A percentile compares a stretch with the other conserved stretches of the same genome.
Conservation (phyloP, 2,329 filamentous ascomycete species). For the Aspergillus sergii region DNA sequence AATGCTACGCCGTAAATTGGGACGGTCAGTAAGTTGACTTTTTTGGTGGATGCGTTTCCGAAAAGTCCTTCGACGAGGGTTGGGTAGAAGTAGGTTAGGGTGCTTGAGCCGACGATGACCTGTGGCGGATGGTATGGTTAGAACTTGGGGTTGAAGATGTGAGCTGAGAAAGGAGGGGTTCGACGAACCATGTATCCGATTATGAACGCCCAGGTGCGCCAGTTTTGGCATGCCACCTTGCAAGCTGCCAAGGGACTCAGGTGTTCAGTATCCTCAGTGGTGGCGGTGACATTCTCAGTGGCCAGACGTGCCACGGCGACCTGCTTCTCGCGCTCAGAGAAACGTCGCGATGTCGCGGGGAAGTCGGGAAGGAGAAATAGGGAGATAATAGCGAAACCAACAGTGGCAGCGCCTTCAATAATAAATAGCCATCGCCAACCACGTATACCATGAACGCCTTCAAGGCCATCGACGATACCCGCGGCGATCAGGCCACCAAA, state of each 20-base stretch:
- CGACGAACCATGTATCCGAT: conserved; percentile 42
- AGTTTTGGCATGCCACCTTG: conserved; percentile 24
- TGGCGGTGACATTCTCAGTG: conserved; percentile 20
- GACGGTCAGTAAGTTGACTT: conserved; percentile 35
- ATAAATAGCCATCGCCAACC: conserved; percentile 60
- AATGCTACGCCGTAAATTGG: conserved; percentile 60
- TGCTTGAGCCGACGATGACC: conserved; percentile 42
- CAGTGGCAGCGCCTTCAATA: conserved; percentile 47
- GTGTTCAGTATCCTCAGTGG: conserved; percentile 15
- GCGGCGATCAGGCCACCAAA: conserved; percentile 56
- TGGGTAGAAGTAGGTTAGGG: conserved; percentile 36
- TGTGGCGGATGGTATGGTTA: not conserved
- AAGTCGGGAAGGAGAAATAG: conserved; percentile 55
- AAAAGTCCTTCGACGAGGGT: conserved; percentile 30
- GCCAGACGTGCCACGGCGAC: conserved; percentile 30
- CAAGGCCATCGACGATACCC: conserved; percentile 52
- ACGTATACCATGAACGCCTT: conserved; percentile 47
- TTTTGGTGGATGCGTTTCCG: conserved; percentile 27
- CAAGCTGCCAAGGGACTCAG: conserved; percentile 24
- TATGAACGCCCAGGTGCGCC: conserved; percentile 45
- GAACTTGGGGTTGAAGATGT: not conserved
- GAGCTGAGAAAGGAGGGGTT: not conserved
- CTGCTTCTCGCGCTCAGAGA: conserved; percentile 33
- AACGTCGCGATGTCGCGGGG: conserved; percentile 48
- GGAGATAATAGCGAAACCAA: conserved; percentile 47